Conservation (phyloP, 163 green algal species). For the Picocystis sp. region DNA sequence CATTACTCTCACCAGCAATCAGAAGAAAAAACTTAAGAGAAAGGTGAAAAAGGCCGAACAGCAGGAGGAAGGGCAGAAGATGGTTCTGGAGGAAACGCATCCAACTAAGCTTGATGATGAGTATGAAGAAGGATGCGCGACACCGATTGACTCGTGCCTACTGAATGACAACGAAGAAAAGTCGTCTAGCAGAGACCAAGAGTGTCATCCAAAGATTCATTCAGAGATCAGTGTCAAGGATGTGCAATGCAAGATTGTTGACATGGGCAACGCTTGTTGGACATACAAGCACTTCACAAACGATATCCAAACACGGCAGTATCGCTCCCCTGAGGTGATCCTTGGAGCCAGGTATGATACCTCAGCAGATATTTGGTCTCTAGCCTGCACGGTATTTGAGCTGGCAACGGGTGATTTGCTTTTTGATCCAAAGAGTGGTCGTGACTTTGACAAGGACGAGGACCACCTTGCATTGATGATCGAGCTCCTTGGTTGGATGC, state of each 20-base stretch:
- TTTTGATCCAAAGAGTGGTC: slow-evolving; percentile 78
- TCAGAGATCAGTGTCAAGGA: background rate
- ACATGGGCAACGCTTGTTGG: slow-evolving; percentile 99
- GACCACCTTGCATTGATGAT: slow-evolving; percentile 96
- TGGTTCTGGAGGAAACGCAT: background rate
- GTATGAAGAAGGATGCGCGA: slow-evolving; percentile 6
- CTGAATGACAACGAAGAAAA: background rate
- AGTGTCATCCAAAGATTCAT: too few relatives aligned
- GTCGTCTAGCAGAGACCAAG: too few relatives aligned
- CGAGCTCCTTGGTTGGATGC: slow-evolving; percentile 83
- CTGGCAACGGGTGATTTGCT: slow-evolving; percentile 93
- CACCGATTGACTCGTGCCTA: background rate
- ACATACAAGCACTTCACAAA: slow-evolving; percentile 80
- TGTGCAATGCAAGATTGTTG: slow-evolving; percentile 69
- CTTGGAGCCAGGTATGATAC: slow-evolving; percentile 64
- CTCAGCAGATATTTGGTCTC: slow-evolving; percentile 85
- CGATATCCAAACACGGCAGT: slow-evolving; percentile 96
- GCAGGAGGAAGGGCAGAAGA: slow-evolving; percentile 1
- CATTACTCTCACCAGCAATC: slow-evolving; percentile 58
- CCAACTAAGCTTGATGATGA: slow-evolving; percentile 7
- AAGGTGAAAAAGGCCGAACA: slow-evolving; percentile 49
- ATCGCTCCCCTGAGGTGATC: slow-evolving; percentile 75
- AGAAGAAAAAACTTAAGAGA: slow-evolving; percentile 81
- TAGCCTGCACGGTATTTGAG: slow-evolving; percentile 95
- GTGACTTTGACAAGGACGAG: slow-evolving; percentile 66